These are phyloP conservation scores for Acacia concinna DNA, from an alignment of 331 rosid genomes.

Conservation along the genomic window DNA sequence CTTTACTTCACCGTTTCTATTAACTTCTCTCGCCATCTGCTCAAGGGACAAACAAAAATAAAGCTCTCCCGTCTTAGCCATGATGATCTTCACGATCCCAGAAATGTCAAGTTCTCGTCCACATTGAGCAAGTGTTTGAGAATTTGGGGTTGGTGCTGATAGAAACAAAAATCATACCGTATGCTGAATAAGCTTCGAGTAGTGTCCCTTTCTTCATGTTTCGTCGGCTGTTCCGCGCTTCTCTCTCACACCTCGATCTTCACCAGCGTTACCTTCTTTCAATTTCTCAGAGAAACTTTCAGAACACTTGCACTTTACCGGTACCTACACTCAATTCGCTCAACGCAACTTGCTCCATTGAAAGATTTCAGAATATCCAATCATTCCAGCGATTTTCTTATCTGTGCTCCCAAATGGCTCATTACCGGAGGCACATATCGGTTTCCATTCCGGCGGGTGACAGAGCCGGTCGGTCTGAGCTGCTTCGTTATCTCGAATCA, in stretches of 20 bases:
- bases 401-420: conserved; percentile 45
- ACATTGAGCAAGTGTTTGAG: neutral
- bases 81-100: neutral
- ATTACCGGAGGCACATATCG: conserved; percentile 36
- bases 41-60: neutral
- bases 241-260: conserved; percentile 28
- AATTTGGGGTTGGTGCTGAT: neutral
- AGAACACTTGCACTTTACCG: neutral
- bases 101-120: neutral
- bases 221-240: conserved; percentile 46
- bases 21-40: neutral
- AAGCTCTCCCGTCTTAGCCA: neutral
- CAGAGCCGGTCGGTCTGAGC: conserved; percentile 57
- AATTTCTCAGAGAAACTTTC: conserved; percentile 12
- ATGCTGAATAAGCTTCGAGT: neutral
- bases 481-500: conserved; percentile 76
- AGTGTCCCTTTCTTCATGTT: conserved; percentile 42
- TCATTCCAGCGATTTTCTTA: conserved; percentile 31
- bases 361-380: conserved; percentile 17
- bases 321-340: neutral
- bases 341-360: neutral
- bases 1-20: neutral
- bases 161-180: neutral
- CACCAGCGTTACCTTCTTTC: conserved; percentile 27
- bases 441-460: conserved; percentile 47